Base-by-base conservation (phyloP, 306 rosid species). In the Rubus parviflorus region DNA sequence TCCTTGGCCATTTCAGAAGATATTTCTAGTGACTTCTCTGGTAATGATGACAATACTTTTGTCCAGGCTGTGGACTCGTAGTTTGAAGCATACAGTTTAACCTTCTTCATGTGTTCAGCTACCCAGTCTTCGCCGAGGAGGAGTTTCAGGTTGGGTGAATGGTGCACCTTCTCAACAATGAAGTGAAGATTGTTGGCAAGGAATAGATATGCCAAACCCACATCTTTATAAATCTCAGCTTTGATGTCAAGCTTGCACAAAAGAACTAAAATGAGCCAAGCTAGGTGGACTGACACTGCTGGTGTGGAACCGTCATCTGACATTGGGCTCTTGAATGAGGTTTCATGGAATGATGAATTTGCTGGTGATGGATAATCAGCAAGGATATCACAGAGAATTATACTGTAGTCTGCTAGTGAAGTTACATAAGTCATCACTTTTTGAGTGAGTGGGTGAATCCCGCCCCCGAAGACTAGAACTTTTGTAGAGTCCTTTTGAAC, bases 191-290 rank as follows among this genome's bases (percentile, higher is more conserved):
- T 86, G 81, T 84, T 88, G 53, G 84, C 81, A 5, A 86, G 84
- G 81, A 86, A 86, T 52, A 88, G 84, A 45, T 86, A 86, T 2
- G 90, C 81, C 65, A 88, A 43, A 0, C 89, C 63, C 9, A 67
- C 90, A 74, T 88, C 88, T 71, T 74, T 88, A 82, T 84, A 84
- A 8, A 72, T 62, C 78, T 75, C 80, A 23, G 88, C 88, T 78
- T 86, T 86, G 53, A 41, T 64, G 54, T 88, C 88, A 3, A 86
- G 86, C 75, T 88, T 88, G 80, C 92, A 82, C 43, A 88, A 10
- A 42, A 88, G 92, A 79, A 80, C 87, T 41, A 86, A 66, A 52
- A 86, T 70, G 47, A 88, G 87, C 86, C 90, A 84, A 38, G 88
- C 87, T n/a, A 86, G 46, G 57, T 84, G 84, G 61, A 82, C 65